These are phyloP conservation scores for Penicillium roqueforti DNA, from an alignment of 495 filamentous ascomycete species.

Conservation along the genomic window DNA sequence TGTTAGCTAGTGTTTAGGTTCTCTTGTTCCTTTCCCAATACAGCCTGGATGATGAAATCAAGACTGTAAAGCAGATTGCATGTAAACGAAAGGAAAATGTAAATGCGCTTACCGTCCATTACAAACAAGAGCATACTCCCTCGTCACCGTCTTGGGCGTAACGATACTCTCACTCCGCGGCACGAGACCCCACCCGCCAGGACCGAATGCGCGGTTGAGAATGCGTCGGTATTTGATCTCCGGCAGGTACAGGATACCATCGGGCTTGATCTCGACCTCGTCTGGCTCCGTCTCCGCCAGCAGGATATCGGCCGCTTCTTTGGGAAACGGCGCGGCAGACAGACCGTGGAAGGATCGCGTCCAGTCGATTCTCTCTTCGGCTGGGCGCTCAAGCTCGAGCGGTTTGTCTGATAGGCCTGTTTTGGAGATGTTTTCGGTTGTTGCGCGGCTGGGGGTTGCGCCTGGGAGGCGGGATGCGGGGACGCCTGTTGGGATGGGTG, in stretches of 20 bases:
- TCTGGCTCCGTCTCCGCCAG: conserved; percentile 60
- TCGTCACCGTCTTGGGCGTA: conserved; percentile 79
- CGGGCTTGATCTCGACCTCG: conserved; percentile 94
- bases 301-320: conserved; percentile 69
- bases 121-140: conserved; percentile 91
- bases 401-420: conserved; percentile 51
- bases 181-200: conserved; percentile 91
- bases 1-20: not conserved
- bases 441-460: conserved; percentile 33
- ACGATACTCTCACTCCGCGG: conserved; percentile 89
- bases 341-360: conserved; percentile 88
- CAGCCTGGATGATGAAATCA: no score
- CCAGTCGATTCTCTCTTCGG: conserved; percentile 74
- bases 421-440: conserved; percentile 48
- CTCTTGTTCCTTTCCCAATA: not conserved
- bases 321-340: conserved; percentile 66
- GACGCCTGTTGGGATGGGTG: not conserved
- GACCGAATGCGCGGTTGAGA: conserved; percentile 86
- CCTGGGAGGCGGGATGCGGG: conserved; percentile 23
- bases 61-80: not conserved
- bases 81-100: no score
- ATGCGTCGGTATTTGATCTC: conserved; percentile 98
- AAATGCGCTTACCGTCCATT: conserved; percentile 69
- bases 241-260: conserved; percentile 92
- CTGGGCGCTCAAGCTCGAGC: conserved; percentile 38